phyloP scores from a whole-genome alignment of 768 basidiomycete genomes.

The Suillus subalutaceus region DNA sequence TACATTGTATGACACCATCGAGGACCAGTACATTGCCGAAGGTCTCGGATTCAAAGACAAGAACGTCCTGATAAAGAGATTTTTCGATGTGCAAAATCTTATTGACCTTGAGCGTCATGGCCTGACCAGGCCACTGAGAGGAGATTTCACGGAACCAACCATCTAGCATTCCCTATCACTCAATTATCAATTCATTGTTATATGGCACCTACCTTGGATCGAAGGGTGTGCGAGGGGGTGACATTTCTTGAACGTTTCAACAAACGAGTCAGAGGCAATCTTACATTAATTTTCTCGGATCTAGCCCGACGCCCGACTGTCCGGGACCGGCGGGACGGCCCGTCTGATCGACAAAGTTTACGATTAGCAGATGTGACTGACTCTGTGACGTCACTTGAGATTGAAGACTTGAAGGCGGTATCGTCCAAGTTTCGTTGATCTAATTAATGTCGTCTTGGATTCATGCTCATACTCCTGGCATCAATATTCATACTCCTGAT shows the following conservation, averaged over 20 bases:
- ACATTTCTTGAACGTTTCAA: conserved; percentile 40
- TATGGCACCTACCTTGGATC: conserved; percentile 46
- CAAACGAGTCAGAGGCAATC: conserved; percentile 6
- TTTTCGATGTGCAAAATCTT: conserved; percentile 94
- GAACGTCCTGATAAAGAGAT: conserved; percentile 93
- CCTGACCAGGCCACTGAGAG: conserved; percentile 96
- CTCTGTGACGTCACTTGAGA: neutral
- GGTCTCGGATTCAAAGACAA: conserved; percentile 95
- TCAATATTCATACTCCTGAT: neutral
- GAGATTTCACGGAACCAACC: conserved; percentile 98
- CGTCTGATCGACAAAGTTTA: neutral
- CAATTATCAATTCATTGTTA: conserved; percentile 11
- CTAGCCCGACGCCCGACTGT: neutral
- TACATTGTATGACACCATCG: conserved; percentile 95
- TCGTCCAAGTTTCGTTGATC: neutral
- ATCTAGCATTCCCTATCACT: conserved; percentile 45
- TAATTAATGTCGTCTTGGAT: neutral
- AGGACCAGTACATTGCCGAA: conserved; percentile 97
- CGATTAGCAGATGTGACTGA: neutral
- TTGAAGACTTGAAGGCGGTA: neutral
- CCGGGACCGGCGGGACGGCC: no score
- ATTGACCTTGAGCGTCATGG: conserved; percentile 95
- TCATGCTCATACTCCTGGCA: neutral
- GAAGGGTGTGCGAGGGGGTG: conserved; percentile 57
- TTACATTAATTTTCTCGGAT: neutral